Conservation (phyloP, 192 early-diverging fungal species). For the Mortierella hygrophila region DNA sequence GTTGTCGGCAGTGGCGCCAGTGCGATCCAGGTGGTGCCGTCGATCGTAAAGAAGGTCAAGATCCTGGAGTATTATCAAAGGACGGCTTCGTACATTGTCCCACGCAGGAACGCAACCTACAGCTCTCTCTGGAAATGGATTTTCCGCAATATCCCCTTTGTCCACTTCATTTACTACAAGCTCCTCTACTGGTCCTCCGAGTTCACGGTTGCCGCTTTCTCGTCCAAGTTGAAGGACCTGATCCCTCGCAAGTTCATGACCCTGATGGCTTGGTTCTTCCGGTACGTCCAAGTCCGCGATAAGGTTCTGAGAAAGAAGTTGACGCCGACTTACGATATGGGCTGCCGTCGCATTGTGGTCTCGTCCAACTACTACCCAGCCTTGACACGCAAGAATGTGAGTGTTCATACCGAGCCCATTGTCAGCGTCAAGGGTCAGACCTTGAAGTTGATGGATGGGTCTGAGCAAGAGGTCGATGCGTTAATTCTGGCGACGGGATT, state of each 20-base stretch:
- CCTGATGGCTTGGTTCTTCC: conserved; percentile 21
- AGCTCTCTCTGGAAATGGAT: conserved; percentile 42
- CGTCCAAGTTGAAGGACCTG: conserved; percentile 5
- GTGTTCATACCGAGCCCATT: conserved; percentile 30
- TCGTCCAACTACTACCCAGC: conserved; percentile 55
- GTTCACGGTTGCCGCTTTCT: conserved; percentile 7
- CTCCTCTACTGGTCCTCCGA: conserved; percentile 23
- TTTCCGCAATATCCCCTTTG: conserved; percentile 52
- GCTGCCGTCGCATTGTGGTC: conserved; percentile 59
- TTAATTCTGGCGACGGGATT: conserved; percentile 66
- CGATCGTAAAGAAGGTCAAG: conserved; percentile 41
- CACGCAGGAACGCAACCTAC: conserved; percentile 38
- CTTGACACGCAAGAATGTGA: conserved; percentile 25
- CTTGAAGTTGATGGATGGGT: conserved; percentile 42
- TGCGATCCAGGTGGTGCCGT: conserved; percentile 51
- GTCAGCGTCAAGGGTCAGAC: conserved; percentile 28
- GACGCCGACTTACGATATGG: conserved; percentile 54
- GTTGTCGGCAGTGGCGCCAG: conserved; percentile 38
- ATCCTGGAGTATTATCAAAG: conserved; percentile 51
- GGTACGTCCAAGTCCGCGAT: conserved; percentile 28
- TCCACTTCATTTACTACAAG: conserved; percentile 29
- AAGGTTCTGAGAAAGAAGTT: conserved; percentile 40
- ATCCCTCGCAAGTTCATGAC: conserved; percentile 1
- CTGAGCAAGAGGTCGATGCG: conserved; percentile 53
- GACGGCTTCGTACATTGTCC: conserved; percentile 40